Evolutionary conservation across 345 rosid species (phyloP), one percentile per base, ranked within the genome.

Genomic region (Noccaea bulbosa): DNA sequence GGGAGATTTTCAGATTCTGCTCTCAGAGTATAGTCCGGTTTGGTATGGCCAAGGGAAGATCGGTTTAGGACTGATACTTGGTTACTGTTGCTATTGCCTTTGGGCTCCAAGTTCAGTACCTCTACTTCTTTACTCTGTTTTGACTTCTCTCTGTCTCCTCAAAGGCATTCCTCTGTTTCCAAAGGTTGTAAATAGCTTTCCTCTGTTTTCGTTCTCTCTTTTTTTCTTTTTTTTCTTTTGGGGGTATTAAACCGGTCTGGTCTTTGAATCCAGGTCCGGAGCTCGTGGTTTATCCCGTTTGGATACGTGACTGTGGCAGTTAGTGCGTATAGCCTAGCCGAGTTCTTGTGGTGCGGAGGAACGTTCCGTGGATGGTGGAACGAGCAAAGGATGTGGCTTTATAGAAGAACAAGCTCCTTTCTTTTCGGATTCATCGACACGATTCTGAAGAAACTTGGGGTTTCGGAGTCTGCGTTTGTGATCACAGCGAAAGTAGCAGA

Each of bases 311-410:
- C 80, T 10, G 24, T 71, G 0, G 73, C 71, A 32, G 75, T 17
- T 43, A 75, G 65, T 43, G 61, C 51, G 7, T 74, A 72, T n/a
- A 83, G 82, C 73, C 67, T 86, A 10, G 82, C 14, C 0, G 98
- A 92, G 65, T 83, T 82, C 57, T 60, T 86, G 30, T 48, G 62
- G 80, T 67, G 70, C 8, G 87, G 79, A n/a, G 92, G 96, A 44
- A 87, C 96, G 6, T 12, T 83, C 37, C 78, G 27, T 5, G 89
- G 89, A 16, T 87, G 92, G 96, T 85, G 90, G 88, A 86, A 87
- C 30, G 87, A 85, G 0, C 90, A 86, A 75, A 67, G 93, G 58
- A 81, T 81, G 24, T 87, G 92, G 90, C 80, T 89, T 43, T 91
- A 82, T 51, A 85, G 80, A 67, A 80, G 97, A 77, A 84, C 91